Base-by-base conservation (phyloP, 139 green algal genomes). In the Deuterostichococcus epilithicus region DNA sequence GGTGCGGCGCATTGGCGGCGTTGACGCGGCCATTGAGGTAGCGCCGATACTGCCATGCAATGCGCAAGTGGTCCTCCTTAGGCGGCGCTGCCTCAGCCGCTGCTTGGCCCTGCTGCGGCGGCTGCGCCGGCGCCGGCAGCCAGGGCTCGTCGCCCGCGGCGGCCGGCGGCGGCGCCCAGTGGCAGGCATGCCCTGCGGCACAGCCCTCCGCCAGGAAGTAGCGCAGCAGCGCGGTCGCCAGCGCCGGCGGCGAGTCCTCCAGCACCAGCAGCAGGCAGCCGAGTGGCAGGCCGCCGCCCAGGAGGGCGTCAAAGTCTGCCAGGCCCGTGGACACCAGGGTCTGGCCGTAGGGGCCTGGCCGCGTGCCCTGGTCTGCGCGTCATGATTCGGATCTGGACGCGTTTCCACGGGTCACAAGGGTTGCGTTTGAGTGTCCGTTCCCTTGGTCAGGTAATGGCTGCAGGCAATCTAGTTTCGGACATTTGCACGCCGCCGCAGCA, bases 1-100 rank as follows among this genome's bases (percentile, higher is more conserved):
- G 8, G 8, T 63, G 52, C 18, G 52, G 52, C 52, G 52, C 18
- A 20, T 63, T 13, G 13, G 52, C 52, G 20, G 52, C 52, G 28
- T 63, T 20, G 3, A 20, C 52, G 28, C 52, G 52, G 33, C 80
- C 58, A 33, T 92, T 74, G 26, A 96, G 89, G 83, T 96, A 96
- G 68, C 91, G 89, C 22, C 87, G 65, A 86, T 97, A 97, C 80
- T 96, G 92, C 92, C 92, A 97, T 5, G 92, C 92, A 32, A 97
- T 97, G 2, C 86, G 83, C 70, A 97, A 84, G 30, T 88, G 78
- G 4, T 52, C 66, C 42, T 87, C 78, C 15, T 83, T 76, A 68
- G 84, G 38, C 25, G 76, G 68, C 45, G 73, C 47, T 38, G 65
- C 58, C 36, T 82, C 37, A 3, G 83, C 69, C 18, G 73, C 75